Evolutionary conservation across 2,329 filamentous ascomycete species (phyloP).

Genomic region (Corinectria fuckeliana): DNA sequence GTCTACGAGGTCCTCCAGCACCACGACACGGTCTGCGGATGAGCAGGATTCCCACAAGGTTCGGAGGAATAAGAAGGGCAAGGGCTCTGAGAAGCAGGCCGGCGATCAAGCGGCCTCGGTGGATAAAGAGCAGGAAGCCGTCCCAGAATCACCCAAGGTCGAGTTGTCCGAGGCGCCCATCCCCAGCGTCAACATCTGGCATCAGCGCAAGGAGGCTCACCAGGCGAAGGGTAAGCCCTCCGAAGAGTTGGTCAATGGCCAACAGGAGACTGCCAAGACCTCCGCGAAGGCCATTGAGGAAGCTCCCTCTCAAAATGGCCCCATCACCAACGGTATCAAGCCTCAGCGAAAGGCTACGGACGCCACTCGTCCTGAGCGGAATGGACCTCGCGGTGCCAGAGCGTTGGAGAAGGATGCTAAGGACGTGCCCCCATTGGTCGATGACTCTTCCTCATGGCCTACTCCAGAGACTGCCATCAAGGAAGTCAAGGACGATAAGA

Average conservation of each 20-base stretch:
- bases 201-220: conserved; percentile 73
- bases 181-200: conserved; percentile 88
- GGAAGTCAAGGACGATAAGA: conserved; percentile 75
- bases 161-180: conserved; percentile 81
- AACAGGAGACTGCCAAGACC: conserved; percentile 54
- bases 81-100: conserved; percentile 49
- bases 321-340: conserved; percentile 48
- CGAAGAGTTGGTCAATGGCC: conserved; percentile 48
- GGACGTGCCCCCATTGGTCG: conserved; percentile 66
- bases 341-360: conserved; percentile 53
- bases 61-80: conserved; percentile 69
- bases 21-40: conserved; percentile 70
- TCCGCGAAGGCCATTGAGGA: conserved; percentile 35
- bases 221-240: conserved; percentile 58
- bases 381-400: conserved; percentile 57
- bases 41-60: conserved; percentile 55
- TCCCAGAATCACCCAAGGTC: conserved; percentile 59
- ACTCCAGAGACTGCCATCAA: conserved; percentile 78
- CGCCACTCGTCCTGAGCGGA: conserved; percentile 46
- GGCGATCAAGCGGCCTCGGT: conserved; percentile 56
- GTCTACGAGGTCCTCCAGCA: conserved; percentile 66
- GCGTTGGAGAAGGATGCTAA: conserved; percentile 50
- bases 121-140: conserved; percentile 60
- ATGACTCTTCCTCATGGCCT: conserved; percentile 84
- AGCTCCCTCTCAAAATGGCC: conserved; percentile 32